Percentiles rank a stretch among this genome's conserved stretches.
phyloP scores from a whole-genome alignment of 2,329 filamentous ascomycete species.

The Thelonectria blattea region DNA sequence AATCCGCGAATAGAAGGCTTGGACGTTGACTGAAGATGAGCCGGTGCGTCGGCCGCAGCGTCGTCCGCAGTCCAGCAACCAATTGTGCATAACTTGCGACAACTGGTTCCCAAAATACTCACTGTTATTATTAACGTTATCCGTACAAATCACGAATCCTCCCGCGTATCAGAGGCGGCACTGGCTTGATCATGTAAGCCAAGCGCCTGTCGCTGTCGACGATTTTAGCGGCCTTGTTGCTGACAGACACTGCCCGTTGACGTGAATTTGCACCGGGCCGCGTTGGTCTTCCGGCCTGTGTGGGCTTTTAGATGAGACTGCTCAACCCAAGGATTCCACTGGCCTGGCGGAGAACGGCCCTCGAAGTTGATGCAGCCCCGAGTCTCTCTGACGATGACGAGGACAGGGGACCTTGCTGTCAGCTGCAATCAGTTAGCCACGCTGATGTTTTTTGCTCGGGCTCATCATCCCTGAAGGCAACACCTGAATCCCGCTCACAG shows the following conservation, averaged over 20 bases:
- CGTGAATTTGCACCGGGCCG: conserved; percentile 24
- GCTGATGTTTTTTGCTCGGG: neutral
- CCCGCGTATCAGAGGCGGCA: neutral
- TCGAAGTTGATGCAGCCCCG: conserved; percentile 15
- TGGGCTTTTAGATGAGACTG: conserved; percentile 27
- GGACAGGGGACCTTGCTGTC: conserved; percentile 14
- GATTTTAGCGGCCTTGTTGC: conserved; percentile 17
- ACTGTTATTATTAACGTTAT: neutral
- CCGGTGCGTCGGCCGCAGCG: conserved; percentile 11
- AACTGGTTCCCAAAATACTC: neutral
- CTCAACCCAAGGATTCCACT: conserved; percentile 6
- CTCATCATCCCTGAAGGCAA: neutral
- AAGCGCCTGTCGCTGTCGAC: neutral
- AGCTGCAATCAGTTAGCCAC: conserved; percentile 1
- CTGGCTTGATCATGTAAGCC: conserved; percentile 28
- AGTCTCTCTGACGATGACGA: conserved; percentile 24
- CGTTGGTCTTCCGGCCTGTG: conserved; percentile 26
- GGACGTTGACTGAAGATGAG: neutral
- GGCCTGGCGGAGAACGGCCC: conserved; percentile 6
- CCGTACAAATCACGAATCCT: neutral
- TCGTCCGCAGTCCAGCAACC: neutral
- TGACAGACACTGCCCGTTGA: conserved; percentile 21
- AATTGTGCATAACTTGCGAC: neutral
- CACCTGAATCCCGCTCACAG: conserved; percentile 11
- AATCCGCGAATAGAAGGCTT: neutral